Evolutionary conservation across 2,329 filamentous ascomycete genomes (phyloP).

Genomic region (Aspergillus novoparasiticus): DNA sequence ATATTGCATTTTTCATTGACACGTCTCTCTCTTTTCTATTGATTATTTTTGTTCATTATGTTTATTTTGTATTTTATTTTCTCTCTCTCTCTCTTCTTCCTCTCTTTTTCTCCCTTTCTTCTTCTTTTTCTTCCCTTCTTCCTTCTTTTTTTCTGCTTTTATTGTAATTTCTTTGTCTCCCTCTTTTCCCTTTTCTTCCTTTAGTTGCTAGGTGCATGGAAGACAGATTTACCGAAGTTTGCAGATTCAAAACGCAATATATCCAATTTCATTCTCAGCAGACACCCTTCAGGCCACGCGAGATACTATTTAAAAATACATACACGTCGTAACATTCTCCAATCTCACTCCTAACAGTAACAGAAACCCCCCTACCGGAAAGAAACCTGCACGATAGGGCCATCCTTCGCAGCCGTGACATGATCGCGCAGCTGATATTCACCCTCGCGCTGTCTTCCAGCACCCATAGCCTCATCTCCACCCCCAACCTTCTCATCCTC

Average conservation of each 20-base stretch:
- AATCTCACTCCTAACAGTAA: background rate
- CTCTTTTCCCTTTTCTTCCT: too few relatives aligned
- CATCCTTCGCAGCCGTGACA: slow-evolving; percentile 10
- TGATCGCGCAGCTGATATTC: slow-evolving; percentile 14
- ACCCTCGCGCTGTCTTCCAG: background rate
- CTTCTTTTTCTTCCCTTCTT: background rate
- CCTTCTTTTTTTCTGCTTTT: background rate
- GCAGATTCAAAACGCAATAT: background rate
- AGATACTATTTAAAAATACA: background rate
- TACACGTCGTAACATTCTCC: background rate
- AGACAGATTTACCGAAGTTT: background rate
- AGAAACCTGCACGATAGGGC: background rate
- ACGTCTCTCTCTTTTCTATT: too few relatives aligned
- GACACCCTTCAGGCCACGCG: background rate
- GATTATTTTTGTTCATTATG: too few relatives aligned
- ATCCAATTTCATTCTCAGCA: background rate
- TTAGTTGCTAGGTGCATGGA: too few relatives aligned
- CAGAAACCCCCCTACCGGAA: background rate
- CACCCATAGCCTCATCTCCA: background rate
- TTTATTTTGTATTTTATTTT: too few relatives aligned
- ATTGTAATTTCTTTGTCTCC: too few relatives aligned
- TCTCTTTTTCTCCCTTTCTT: too few relatives aligned
- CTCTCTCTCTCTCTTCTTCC: too few relatives aligned
- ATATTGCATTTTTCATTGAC: too few relatives aligned
- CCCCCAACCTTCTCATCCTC: background rate